phyloP scores from a whole-genome alignment of 495 filamentous ascomycete genomes.

The Penicillium chermesinum region DNA sequence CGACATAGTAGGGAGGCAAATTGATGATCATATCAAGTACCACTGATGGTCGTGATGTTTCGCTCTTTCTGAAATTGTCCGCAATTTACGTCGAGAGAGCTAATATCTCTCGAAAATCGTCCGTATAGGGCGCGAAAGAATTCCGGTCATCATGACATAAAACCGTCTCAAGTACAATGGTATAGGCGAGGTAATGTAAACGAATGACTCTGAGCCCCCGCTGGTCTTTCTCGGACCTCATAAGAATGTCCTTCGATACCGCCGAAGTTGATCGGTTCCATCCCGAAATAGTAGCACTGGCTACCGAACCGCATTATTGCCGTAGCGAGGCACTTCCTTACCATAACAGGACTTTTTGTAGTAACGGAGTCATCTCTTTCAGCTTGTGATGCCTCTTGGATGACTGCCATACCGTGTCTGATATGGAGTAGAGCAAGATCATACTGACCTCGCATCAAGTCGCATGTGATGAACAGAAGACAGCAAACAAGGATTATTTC shows the following conservation, averaged over 20 bases:
- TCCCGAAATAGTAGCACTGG: conserved; percentile 7
- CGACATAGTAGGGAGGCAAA: conserved; percentile 27
- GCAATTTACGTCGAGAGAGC: conserved; percentile 1
- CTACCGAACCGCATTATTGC: conserved; percentile 4
- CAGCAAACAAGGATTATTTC: conserved; percentile 19
- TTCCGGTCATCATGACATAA: not conserved
- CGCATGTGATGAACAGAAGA: conserved; percentile 19
- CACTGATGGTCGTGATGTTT: conserved; percentile 6
- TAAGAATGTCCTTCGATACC: not conserved
- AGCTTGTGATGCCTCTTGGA: conserved; percentile 2
- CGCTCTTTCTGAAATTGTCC: conserved; percentile 7
- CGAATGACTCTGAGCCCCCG: conserved; percentile 13
- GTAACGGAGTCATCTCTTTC: not conserved
- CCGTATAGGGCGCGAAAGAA: not conserved
- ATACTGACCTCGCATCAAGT: conserved; percentile 18
- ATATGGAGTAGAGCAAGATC: conserved; percentile 16
- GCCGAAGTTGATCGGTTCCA: not conserved
- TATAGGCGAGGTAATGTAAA: conserved; percentile 3
- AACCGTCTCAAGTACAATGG: conserved; percentile 7
- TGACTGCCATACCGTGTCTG: conserved; percentile 9
- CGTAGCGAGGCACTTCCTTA: not conserved
- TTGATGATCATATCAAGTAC: not conserved
- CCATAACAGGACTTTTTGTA: not conserved
- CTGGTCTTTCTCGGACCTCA: conserved; percentile 1
- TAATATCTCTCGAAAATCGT: conserved; percentile 3